Evolutionary conservation across 2,329 filamentous ascomycete genomes (phyloP).

Genomic region (Microdochium nivale): DNA sequence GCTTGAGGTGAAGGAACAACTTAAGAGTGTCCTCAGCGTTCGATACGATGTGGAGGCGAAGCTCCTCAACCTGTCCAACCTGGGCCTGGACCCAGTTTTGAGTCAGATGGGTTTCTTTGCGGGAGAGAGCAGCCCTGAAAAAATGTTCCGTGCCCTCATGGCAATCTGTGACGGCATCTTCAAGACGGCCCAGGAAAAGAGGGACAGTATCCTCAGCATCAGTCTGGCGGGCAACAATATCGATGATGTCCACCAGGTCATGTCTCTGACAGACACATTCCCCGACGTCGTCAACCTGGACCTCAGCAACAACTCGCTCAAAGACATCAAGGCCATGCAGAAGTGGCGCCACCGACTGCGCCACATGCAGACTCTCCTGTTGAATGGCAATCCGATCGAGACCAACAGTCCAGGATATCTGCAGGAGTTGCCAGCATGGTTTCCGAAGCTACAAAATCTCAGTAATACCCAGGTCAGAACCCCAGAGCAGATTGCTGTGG

Average conservation of each 20-base stretch:
- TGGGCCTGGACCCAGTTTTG: constrained; percentile 65
- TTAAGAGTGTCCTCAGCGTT: constrained; percentile 62
- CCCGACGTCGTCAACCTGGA: constrained; percentile 84
- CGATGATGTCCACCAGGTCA: constrained; percentile 62
- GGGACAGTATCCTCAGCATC: constrained; percentile 72
- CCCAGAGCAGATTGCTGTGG: constrained; percentile 56
- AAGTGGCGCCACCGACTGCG: constrained; percentile 75
- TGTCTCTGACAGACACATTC: constrained; percentile 67
- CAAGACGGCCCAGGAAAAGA: constrained; percentile 61
- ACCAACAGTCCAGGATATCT: constrained; percentile 50
- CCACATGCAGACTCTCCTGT: constrained; percentile 70
- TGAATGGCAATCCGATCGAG: constrained; percentile 70
- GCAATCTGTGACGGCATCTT: constrained; percentile 73
- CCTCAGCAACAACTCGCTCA: constrained; percentile 74
- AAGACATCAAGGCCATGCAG: constrained; percentile 56
- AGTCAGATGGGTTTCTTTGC: constrained; percentile 69
- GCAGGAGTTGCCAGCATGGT: constrained; percentile 69
- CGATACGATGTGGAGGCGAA: constrained; percentile 68
- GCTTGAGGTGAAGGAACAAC: constrained; percentile 56
- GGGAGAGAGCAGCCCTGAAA: constrained; percentile 61
- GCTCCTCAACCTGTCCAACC: constrained; percentile 72
- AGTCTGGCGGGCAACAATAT: constrained; percentile 76
- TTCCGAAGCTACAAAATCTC: constrained; percentile 68
- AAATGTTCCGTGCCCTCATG: constrained; percentile 91
- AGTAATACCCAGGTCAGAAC: constrained; percentile 70